Base-by-base conservation (phyloP, 768 basidiomycete species). In the Pisolithus orientalis region DNA sequence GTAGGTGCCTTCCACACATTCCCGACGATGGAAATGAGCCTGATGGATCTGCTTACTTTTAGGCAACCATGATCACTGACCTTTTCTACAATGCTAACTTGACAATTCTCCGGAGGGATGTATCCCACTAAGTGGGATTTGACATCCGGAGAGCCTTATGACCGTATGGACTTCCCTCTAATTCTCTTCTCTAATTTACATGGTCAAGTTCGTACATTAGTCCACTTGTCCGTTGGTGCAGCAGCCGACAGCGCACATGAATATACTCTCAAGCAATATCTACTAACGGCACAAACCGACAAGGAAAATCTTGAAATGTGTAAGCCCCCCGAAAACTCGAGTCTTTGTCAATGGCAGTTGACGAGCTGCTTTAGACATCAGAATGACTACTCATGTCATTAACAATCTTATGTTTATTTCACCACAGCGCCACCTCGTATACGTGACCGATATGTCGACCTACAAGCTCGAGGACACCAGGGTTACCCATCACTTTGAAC, bases 171-270 rank as follows among this genome's bases (percentile, higher is more conserved):
- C 13, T 31, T 13, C 29, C 38, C n/a, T 21, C 17, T 27, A 29
- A 48, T 14, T 17, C 37, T 16, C 38, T 25, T 17, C 27, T 16
- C 6, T 9, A n/a, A 13, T 27, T 7, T 16, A 6, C 31, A 50
- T 21, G 27, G 40, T 53, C 28, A 53, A 42, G 38, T 50, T 31
- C 44, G 3, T 31, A 39, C 10, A 37, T 28, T 63, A 75, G 76
- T 61, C 16, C 76, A 68, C 57, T 52, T 84, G 6, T 81, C 84
- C 1, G 79, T 87, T 6, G 87, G 86, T 27, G 80, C 78, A 6
- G 73, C 75, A 49, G 82, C 84, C 6, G 87, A 90, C 60, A 89
- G 87, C 59, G 79, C 77, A 10, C 87, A 90, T 55, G 87, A 90
- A 66, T 90, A 90, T 60, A 76, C 85, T 27, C 75, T 90, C 52